Evolutionary conservation across 1,139 yeast species (phyloP).

Genomic region (Pichia sp.): DNA sequence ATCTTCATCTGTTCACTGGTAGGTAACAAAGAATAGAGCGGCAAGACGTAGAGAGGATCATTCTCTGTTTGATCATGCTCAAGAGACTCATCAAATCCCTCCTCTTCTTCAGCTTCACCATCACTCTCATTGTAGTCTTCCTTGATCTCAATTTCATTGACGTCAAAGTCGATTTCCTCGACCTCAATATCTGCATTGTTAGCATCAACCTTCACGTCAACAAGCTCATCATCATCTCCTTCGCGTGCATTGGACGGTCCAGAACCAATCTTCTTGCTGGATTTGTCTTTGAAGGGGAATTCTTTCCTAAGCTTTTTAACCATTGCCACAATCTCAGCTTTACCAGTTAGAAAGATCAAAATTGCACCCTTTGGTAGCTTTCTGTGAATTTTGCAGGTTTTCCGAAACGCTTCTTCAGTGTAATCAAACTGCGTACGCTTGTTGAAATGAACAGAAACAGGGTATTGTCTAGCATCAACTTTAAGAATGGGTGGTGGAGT

Average conservation of each 20-base stretch:
- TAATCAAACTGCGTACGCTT: constrained; percentile 72
- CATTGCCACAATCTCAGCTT: constrained; percentile 75
- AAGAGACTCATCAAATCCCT: constrained; percentile 80
- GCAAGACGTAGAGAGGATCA: constrained; percentile 85
- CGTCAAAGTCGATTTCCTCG: constrained; percentile 76
- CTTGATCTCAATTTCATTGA: constrained; percentile 29
- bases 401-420: constrained; percentile 78
- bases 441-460: constrained; percentile 89
- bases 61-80: constrained; percentile 70
- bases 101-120: constrained; percentile 58
- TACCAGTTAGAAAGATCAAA: constrained; percentile 87
- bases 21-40: constrained; percentile 86
- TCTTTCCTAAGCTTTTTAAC: constrained; percentile 63
- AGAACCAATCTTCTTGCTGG: constrained; percentile 16
- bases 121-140: constrained; percentile 26
- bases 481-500: constrained; percentile 82
- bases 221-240: constrained; percentile 29
- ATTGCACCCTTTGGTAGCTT: constrained; percentile 92
- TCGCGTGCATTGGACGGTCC: background rate
- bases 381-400: constrained; percentile 80
- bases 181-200: constrained; percentile 67
- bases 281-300: constrained; percentile 50
- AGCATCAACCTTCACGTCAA: constrained; percentile 47
- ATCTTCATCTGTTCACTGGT: constrained; percentile 94
- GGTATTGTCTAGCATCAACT: constrained; percentile 93